Base-by-base conservation (phyloP, 805 yeast species). In the Candida suzukii region DNA sequence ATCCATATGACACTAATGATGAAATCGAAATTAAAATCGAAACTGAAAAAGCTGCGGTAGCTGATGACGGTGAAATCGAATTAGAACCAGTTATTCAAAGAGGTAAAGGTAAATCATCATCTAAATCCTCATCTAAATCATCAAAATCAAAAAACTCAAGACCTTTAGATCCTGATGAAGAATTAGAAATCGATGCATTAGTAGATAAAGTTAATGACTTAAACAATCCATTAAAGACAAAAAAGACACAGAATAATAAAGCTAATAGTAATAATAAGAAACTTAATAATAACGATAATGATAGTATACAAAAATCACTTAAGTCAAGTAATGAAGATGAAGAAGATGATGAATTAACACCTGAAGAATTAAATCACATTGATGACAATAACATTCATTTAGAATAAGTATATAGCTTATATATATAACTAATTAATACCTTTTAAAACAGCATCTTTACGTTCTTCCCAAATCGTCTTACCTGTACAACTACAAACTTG, bases 401-500 rank as follows among this genome's bases (percentile, higher is more conserved):
- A 21, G 38, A 41, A 29, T 45, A 21, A 41, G 4, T 24, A 24
- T 8, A 24, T 24, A 11, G 11, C 10, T 24, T 24, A 24, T 32
- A 32, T 7, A 21, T 18, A 19, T 8, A 32, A 35, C 27, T 45
- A 56, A 24, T 48, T 63, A 18, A 77, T 60, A 8, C 93, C 93
- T 48, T 74, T 74, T 5, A 58, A 48, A 27, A 77, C 58, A 1
- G 95, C 95, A 54, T 88, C 96, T 38, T 68, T 61, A 42, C 97
- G 71, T 61, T 91, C 99, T 58, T 93, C 88, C 98, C 99, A 91
- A 21, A 91, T 78, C 0, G 96, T 86, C 70, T 88, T 88, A 16
- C 99, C 99, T 14, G 91, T 80, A 61, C 98, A 93, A 27, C 91
- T 81, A 63, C 99, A 91, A 2, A 91, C 95, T 45, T 80, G 80